Percentiles rank a stretch among this genome's conserved stretches.
These are phyloP conservation scores for Elymus sibiricus DNA, from an alignment of 176 grass and related monocot genomes.

Conservation along the genomic window DNA sequence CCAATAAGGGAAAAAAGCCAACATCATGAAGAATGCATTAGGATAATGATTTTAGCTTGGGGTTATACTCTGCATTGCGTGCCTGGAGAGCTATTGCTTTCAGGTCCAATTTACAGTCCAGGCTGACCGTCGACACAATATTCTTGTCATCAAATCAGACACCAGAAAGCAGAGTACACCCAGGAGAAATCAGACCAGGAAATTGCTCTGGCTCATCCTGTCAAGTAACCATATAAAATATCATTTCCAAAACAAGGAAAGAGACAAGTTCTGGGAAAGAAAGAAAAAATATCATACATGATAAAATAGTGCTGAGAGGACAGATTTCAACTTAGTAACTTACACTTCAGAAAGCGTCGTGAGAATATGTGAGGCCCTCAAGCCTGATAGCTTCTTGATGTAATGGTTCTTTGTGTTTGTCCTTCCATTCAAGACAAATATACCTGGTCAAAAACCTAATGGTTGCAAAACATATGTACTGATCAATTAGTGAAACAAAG, in stretches of 20 bases:
- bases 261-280: neutral
- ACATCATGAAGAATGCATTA: neutral
- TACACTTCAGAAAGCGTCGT: conserved; percentile 75
- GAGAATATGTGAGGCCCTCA: conserved; percentile 66
- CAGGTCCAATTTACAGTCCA: conserved; percentile 77
- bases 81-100: conserved; percentile 80
- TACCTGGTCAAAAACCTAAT: no score
- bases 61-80: conserved; percentile 81
- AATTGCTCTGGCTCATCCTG: conserved; percentile 76
- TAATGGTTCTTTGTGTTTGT: no score
- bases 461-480: no score
- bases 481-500: no score
- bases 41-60: conserved; percentile 40
- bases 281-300: neutral
- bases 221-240: neutral
- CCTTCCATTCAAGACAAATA: no score
- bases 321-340: conserved; percentile 21
- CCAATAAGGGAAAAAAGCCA: neutral
- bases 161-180: neutral
- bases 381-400: no score
- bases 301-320: neutral
- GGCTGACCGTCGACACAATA: conserved; percentile 79
- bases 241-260: neutral
- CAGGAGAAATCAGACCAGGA: conserved; percentile 56
- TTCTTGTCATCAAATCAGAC: conserved; percentile 44